These are phyloP conservation scores for Micractinium conductrix DNA, from an alignment of 139 green algal species.

Conservation along the genomic window DNA sequence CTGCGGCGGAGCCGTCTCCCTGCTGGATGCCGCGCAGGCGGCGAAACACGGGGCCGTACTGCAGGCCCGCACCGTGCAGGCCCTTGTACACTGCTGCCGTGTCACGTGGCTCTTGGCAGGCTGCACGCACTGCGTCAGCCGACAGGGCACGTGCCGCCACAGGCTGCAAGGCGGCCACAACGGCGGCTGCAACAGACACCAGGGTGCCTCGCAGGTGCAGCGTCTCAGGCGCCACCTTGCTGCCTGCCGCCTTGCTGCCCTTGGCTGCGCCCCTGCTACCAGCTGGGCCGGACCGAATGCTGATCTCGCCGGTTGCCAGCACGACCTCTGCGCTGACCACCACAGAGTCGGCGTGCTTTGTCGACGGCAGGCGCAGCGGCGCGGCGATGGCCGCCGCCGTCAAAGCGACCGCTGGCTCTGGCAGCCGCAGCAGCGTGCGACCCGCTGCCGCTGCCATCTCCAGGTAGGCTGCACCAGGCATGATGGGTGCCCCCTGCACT, in stretches of 20 bases:
- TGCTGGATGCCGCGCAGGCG: conserved; percentile 15
- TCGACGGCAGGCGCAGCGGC: conserved; percentile 57
- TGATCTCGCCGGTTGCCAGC: conserved; percentile 25
- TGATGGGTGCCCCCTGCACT: conserved; percentile 57
- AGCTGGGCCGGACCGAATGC: conserved; percentile 36
- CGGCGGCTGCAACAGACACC: not conserved
- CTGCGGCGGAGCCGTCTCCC: not conserved
- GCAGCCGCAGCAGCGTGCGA: conserved; percentile 21
- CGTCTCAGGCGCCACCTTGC: conserved; percentile 2
- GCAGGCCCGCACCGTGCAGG: conserved; percentile 61
- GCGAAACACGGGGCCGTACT: conserved; percentile 75
- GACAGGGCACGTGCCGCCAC: not conserved
- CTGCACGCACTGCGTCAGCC: conserved; percentile 53
- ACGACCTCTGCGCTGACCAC: conserved; percentile 16
- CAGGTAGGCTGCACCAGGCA: conserved; percentile 49
- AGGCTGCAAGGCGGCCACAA: conserved; percentile 9
- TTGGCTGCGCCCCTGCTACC: not conserved
- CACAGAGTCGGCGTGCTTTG: not conserved
- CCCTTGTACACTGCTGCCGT: conserved; percentile 48
- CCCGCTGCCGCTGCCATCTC: conserved; percentile 19
- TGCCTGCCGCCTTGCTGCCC: not conserved
- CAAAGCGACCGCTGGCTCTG: conserved; percentile 25
- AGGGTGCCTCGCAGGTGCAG: conserved; percentile 11
- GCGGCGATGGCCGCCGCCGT: conserved; percentile 46
- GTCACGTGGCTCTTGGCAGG: conserved; percentile 40